Evolutionary conservation across 768 basidiomycete genomes (phyloP).

Genomic region (Macrolepiota albuminosa): DNA sequence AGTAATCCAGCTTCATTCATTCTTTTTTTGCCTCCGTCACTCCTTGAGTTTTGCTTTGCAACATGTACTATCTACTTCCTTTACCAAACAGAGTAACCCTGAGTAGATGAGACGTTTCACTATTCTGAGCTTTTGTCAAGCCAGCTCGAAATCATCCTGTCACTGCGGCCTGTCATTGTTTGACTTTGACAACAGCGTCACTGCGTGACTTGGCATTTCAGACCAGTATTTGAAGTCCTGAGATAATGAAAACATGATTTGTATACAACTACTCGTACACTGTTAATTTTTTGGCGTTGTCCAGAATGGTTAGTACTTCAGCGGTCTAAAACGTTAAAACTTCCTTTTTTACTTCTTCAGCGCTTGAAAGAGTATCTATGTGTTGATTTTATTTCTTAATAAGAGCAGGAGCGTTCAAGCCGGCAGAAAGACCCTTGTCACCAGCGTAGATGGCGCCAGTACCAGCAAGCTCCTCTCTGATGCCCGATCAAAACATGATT

Average conservation of each 20-base stretch:
- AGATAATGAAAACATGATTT: neutral
- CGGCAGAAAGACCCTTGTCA: conserved; percentile 74
- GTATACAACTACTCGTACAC: neutral
- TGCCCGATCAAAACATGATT: conserved; percentile 5
- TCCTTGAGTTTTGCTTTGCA: neutral
- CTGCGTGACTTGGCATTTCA: neutral
- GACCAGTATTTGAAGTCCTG: neutral
- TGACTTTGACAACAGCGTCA: no score
- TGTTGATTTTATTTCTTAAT: conserved; percentile 50
- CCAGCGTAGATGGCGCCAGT: conserved; percentile 70
- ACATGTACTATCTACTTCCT: neutral
- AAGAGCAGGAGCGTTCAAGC: conserved; percentile 66
- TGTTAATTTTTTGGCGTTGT: conserved; percentile 4
- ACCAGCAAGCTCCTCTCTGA: conserved; percentile 71
- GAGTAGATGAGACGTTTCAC: neutral
- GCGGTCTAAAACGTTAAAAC: conserved; percentile 7
- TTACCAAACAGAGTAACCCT: neutral
- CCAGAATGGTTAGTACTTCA: conserved; percentile 6
- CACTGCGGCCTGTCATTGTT: no score
- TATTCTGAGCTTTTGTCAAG: neutral
- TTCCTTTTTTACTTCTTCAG: conserved; percentile 7
- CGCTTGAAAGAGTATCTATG: conserved; percentile 10
- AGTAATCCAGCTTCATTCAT: neutral
- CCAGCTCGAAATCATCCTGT: neutral
- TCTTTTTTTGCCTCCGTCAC: neutral